Percentiles rank a stretch among this genome's conserved stretches.
phyloP scores from a whole-genome alignment of 2,329 filamentous ascomycete genomes.

The Sodiomyces alkalinus region DNA sequence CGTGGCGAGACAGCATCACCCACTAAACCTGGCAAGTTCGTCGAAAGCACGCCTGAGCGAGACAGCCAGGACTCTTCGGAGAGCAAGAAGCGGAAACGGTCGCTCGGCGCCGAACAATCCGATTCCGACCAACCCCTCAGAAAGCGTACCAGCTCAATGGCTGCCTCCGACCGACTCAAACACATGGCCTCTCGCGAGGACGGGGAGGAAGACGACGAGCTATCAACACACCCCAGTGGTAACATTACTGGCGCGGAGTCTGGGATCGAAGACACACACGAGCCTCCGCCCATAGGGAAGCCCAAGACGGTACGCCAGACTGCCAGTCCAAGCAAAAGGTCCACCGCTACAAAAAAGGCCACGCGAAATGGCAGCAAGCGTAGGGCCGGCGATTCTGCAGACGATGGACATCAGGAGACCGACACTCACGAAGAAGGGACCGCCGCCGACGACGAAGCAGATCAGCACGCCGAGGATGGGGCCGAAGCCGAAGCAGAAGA shows the following conservation, averaged over 20 bases:
- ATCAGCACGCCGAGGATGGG: conserved; percentile 37
- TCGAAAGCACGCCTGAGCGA: conserved; percentile 12
- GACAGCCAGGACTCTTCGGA: conserved; percentile 20
- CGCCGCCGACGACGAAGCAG: conserved; percentile 24
- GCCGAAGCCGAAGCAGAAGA: conserved; percentile 41
- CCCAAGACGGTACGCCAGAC: conserved; percentile 16
- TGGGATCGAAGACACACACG: no score
- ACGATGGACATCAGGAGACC: conserved; percentile 11
- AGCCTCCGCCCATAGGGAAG: no score
- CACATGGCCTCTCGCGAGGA: conserved; percentile 17
- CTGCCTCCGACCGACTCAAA: conserved; percentile 20
- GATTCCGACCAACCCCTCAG: conserved; percentile 32
- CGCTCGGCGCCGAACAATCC: conserved; percentile 25
- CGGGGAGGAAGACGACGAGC: conserved; percentile 17
- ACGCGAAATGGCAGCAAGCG: conserved; percentile 25
- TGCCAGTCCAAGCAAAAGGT: conserved; percentile 8
- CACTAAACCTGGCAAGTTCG: conserved; percentile 15
- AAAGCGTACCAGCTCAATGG: conserved; percentile 38
- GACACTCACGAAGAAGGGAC: conserved; percentile 16
- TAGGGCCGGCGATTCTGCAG: conserved; percentile 14
- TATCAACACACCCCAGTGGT: conserved; percentile 19
- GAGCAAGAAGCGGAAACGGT: conserved; percentile 36
- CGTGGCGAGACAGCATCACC: conserved; percentile 20
- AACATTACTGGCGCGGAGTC: no score
- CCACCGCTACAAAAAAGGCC: conserved; percentile 21